Percentiles rank a stretch among this genome's conserved stretches.
Evolutionary conservation across 345 rosid genomes (phyloP).

Genomic region (Populus deltoides): DNA sequence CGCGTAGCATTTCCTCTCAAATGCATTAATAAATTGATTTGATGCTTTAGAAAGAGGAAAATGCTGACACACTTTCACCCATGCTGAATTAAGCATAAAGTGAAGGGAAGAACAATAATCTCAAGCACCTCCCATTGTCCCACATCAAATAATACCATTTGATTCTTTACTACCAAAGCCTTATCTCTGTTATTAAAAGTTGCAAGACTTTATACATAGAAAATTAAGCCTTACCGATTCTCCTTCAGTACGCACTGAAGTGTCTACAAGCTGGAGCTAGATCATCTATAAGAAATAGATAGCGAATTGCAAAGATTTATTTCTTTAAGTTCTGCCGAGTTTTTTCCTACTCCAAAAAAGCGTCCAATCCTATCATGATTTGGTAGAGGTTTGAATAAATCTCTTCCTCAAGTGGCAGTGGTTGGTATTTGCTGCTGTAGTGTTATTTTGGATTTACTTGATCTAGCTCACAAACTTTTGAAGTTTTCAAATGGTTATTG

Average conservation of each 20-base stretch:
- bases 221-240: background rate
- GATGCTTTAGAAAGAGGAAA: background rate
- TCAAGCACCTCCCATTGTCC: background rate
- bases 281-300: background rate
- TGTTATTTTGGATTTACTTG: slow-evolving; percentile 33
- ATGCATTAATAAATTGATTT: background rate
- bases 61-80: background rate
- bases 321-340: background rate
- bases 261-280: background rate
- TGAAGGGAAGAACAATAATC: background rate
- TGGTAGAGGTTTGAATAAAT: slow-evolving; percentile 28
- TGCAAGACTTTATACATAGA: background rate
- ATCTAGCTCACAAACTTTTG: slow-evolving; percentile 15
- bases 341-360: slow-evolving; percentile 12
- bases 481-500: slow-evolving; percentile 20
- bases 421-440: slow-evolving; percentile 35
- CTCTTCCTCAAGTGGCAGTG: slow-evolving; percentile 35
- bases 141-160: background rate
- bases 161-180: background rate
- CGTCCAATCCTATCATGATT: slow-evolving; percentile 26
- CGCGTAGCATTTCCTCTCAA: background rate
- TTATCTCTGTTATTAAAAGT: background rate
- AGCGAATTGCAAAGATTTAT: background rate
- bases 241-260: background rate
- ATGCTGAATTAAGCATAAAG: background rate